Evolutionary conservation across 257 asterid species (phyloP), one percentile per base, ranked within the genome.

Genomic region (Osmanthus fragrans): DNA sequence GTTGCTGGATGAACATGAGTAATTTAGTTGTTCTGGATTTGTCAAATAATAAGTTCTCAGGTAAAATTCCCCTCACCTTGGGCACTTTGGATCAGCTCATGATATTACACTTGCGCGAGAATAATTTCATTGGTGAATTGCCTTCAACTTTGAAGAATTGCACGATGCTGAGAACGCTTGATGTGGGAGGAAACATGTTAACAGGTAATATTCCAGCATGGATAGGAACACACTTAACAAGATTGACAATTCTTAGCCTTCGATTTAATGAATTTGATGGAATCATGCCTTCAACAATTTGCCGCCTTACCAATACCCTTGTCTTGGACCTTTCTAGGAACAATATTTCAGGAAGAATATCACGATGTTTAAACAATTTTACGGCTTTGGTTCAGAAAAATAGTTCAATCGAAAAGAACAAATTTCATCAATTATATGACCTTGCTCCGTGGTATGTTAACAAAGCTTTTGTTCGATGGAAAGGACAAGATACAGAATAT

Each of bases 271-370:
- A 51, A 0, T 84, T 86, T 18, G 3, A 16, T 2, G 90, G 88
- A 2, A 39, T 3, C 29, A 77, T 86, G 56, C 83, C 86, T 23
- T 23, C 32, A n/a, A 56, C 29, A 37, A 47, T 79, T 8, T 80
- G 81, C 34, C 27, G 70, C 39, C 73, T 82, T 33, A 45, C 19
- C 3, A 0, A 6, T 3, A 70, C 82, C 34, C 85, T 73, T 30
- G 18, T 87, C 75, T 29, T 87, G 80, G 86, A 85, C 58, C 51
- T 81, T 18, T 79, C 87, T 3, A 23, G 13, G 8, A 86, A 86
- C 36, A 13, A 73, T 3, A n/a, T 83, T 2, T 80, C 84, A 0
- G 80, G 80, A 7, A 10, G 23, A 12, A 69, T 80, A 11, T 81
- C 72, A 0, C 51, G 33, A 0, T 84, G 90, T 78, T 72, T 86